Percentiles rank a stretch among this genome's conserved stretches.
Evolutionary conservation across 139 green algal species (phyloP).

Genomic region (Picochlorum sp.): DNA sequence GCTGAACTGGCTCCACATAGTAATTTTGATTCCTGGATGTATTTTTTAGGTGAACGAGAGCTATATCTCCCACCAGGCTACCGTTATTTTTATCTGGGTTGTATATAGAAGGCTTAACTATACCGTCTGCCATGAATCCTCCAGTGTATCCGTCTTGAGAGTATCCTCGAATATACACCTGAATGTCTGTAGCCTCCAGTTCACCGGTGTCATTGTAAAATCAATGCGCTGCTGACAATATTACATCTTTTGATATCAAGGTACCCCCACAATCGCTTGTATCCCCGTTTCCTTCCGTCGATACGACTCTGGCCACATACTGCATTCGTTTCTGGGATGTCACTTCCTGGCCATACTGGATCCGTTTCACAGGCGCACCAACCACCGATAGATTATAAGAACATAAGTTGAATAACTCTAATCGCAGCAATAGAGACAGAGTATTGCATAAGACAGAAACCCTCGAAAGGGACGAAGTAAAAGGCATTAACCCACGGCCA

Average conservation of each 20-base stretch:
- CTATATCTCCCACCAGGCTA: background rate
- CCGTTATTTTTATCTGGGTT: background rate
- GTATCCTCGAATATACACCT: background rate
- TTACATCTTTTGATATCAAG: background rate
- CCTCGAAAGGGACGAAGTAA: no score
- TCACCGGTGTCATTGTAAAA: background rate
- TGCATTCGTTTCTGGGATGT: background rate
- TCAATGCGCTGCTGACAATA: background rate
- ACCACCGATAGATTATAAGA: no score
- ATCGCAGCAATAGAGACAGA: no score
- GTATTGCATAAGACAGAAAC: no score
- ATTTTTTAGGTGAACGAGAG: background rate
- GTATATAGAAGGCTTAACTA: background rate
- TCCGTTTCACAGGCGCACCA: no score
- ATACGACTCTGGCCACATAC: background rate
- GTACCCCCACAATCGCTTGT: background rate
- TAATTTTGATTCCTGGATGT: background rate
- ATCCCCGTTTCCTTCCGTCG: background rate
- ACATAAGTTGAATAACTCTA: no score
- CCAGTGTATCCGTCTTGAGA: background rate
- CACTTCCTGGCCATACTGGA: background rate
- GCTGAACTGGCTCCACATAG: background rate
- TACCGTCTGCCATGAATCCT: background rate
- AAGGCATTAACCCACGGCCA: no score
- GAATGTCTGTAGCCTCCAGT: background rate